Base-by-base conservation (phyloP, 768 basidiomycete genomes). In the Chiua virens region DNA sequence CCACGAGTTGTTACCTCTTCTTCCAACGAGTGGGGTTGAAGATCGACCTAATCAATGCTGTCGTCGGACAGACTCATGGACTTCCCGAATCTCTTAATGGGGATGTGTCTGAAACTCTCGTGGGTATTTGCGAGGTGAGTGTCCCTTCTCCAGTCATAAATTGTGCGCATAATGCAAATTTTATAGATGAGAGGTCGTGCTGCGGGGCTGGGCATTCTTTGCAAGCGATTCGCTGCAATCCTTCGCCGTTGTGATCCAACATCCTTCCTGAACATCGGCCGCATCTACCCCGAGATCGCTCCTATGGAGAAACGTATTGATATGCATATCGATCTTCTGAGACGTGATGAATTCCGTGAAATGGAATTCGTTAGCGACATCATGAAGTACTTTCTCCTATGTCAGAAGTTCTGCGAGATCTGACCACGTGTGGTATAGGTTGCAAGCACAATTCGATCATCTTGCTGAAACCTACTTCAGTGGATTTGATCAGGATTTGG, bases 391-490 rank as follows among this genome's bases (percentile, higher is more conserved):
- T 73, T 14, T 13, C 17, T 18, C n/a, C n/a, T 22, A n/a, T 23
- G 36, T 25, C 1, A 15, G 14, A 45, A 21, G 9, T 39, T 20
- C 15, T 18, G 37, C 18, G 5, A 2, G 10, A 25, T n/a, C 39
- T 20, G 28, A 48, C 34, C 8, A 17, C 4, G 38, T 10, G 39
- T 32, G 36, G n/a, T 30, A 34, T 59, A 97, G 94, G 73, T 85
- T 98, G 68, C 85, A 94, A 58, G 86, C 89, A 0, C 93, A 97
- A 65, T 93, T 96, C 57, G 92, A 96, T 49, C 95, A 98, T 65
- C 78, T 98, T 4, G 84, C 89, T 1, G 91, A 92, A 60, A 85
- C 89, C 1, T 89, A 94, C 68, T 93, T 98, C 62, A 77, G 76
- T 49, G 83, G 81, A 17, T 87, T 85, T 56, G 87, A 91, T n/a